A percentile compares a stretch with the other conserved stretches of the same genome.
Evolutionary conservation across 148 eudicot genomes (phyloP).

Genomic region (Amaranthus palmeri): DNA sequence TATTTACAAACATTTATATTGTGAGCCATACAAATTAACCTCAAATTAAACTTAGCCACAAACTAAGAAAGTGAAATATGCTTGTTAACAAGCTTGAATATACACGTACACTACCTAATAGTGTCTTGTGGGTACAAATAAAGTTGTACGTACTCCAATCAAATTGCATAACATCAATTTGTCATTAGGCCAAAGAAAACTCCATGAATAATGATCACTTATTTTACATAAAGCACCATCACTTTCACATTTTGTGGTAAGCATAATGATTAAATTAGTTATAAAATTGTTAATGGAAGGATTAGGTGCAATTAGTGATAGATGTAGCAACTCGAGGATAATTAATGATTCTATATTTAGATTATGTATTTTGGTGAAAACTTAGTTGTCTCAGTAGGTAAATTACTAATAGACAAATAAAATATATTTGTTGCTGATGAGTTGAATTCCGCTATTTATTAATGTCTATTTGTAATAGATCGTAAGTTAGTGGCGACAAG

Average conservation of each 20-base stretch:
- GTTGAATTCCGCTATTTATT: too few relatives aligned
- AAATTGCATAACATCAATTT: neutral
- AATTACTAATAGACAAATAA: too few relatives aligned
- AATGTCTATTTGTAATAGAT: too few relatives aligned
- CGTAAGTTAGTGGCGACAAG: too few relatives aligned
- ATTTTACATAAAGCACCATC: neutral
- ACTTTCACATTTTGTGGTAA: neutral
- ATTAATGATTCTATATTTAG: neutral
- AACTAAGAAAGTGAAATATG: too few relatives aligned
- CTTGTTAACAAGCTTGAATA: too few relatives aligned
- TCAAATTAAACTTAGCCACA: too few relatives aligned
- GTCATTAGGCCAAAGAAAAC: neutral
- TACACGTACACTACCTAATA: neutral
- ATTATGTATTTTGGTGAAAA: neutral
- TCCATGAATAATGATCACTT: neutral
- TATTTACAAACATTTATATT: too few relatives aligned
- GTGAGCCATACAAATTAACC: too few relatives aligned
- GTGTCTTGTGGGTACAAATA: neutral
- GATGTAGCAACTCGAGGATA: conserved; percentile 13
- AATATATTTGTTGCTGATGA: too few relatives aligned
- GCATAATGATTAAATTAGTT: neutral
- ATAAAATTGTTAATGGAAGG: conserved; percentile 1
- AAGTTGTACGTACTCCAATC: conserved; percentile 1
- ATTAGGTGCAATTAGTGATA: conserved; percentile 13
- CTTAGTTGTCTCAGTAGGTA: too few relatives aligned